A percentile compares a stretch with the other conserved stretches of the same genome.
phyloP scores from a whole-genome alignment of 2,329 filamentous ascomycete genomes.

The Aspergillus brunneoviolaceus region DNA sequence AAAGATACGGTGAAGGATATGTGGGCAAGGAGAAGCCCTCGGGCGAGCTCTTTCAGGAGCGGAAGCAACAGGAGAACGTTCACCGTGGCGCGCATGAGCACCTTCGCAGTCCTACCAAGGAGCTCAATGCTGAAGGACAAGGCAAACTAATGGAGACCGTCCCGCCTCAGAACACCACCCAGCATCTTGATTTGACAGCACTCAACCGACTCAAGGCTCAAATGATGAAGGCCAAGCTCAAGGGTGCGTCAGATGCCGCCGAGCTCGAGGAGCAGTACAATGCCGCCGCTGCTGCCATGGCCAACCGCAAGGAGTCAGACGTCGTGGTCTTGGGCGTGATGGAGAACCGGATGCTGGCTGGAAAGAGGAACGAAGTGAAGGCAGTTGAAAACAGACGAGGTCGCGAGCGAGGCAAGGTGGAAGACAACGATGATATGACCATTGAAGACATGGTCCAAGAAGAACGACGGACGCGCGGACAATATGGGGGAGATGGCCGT shows the following conservation, averaged over 20 bases:
- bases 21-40: constrained; percentile 81
- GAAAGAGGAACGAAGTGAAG: constrained; percentile 71
- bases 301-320: constrained; percentile 59
- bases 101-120: constrained; percentile 34
- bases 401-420: constrained; percentile 76
- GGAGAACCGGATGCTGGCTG: constrained; percentile 86
- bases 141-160: constrained; percentile 60
- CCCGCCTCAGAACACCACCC: constrained; percentile 48
- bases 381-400: constrained; percentile 77
- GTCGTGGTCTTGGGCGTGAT: constrained; percentile 81
- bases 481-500: constrained; percentile 74
- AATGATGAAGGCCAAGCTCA: constrained; percentile 93
- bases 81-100: constrained; percentile 36
- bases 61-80: constrained; percentile 61
- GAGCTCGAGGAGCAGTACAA: constrained; percentile 84
- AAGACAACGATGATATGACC: constrained; percentile 92
- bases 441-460: constrained; percentile 97
- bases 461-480: constrained; percentile 78
- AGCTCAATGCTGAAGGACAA: constrained; percentile 48
- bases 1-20: constrained; percentile 81
- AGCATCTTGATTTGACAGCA: constrained; percentile 69
- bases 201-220: constrained; percentile 89
- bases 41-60: constrained; percentile 79
- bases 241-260: constrained; percentile 70
- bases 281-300: constrained; percentile 64